phyloP scores from a whole-genome alignment of 1,284 basidiomycete species.

The Ustilago hordei region DNA sequence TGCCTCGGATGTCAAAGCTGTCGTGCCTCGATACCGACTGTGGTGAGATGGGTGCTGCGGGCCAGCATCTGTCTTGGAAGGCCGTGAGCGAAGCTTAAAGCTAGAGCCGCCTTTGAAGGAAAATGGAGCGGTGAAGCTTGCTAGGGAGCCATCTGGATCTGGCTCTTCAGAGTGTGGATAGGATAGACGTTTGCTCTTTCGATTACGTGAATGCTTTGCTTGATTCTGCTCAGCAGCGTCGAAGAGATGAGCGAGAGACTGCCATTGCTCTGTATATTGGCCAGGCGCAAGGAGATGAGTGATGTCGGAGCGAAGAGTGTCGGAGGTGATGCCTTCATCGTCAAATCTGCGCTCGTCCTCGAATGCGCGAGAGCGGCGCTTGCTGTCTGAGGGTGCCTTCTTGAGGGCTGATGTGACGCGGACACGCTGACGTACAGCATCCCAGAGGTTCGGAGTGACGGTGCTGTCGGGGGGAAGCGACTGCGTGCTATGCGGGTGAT shows the following conservation, averaged over 20 bases:
- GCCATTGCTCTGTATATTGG: constrained; percentile 59
- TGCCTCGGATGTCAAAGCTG: not conserved
- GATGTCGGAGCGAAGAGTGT: constrained; percentile 42
- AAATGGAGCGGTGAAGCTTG: constrained; percentile 31
- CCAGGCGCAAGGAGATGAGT: constrained; percentile 38
- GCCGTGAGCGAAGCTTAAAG: constrained; percentile 38
- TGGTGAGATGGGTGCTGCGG: not conserved
- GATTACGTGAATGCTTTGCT: constrained; percentile 10
- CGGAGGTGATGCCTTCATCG: constrained; percentile 55
- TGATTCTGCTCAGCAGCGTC: constrained; percentile 20
- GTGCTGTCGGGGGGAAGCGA: constrained; percentile 36
- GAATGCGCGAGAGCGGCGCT: constrained; percentile 36
- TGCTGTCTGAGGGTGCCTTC: constrained; percentile 2
- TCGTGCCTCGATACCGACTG: not conserved
- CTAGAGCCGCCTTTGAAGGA: constrained; percentile 37
- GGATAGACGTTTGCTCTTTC: constrained; percentile 33
- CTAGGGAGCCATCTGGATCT: constrained; percentile 37
- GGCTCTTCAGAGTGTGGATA: constrained; percentile 13
- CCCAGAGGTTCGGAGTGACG: constrained; percentile 36
- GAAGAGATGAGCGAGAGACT: constrained; percentile 57
- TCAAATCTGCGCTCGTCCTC: constrained; percentile 49
- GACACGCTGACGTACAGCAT: constrained; percentile 47
- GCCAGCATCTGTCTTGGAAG: constrained; percentile 12
- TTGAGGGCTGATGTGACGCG: constrained; percentile 40
- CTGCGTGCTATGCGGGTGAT: constrained; percentile 37